Conservation (phyloP, 345 rosid species). For the Aquilaria malaccensis region DNA sequence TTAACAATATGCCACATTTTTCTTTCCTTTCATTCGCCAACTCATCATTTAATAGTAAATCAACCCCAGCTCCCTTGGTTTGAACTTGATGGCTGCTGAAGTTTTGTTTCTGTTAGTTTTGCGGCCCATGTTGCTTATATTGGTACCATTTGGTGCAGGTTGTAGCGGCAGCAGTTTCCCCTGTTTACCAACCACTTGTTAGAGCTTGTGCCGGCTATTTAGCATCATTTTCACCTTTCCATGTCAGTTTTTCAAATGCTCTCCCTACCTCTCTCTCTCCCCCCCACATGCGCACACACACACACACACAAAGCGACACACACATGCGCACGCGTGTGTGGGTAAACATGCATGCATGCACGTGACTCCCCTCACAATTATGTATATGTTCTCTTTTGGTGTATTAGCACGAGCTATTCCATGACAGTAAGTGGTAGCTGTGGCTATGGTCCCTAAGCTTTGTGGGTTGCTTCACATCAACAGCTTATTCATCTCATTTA, state of each 20-base stretch:
- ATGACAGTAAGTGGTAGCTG: too few relatives aligned
- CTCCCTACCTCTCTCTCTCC: neutral
- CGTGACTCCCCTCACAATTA: too few relatives aligned
- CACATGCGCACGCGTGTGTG: neutral
- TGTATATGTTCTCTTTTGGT: too few relatives aligned
- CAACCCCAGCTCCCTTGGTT: neutral
- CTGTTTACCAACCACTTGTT: conserved; percentile 57
- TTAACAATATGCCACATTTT: neutral
- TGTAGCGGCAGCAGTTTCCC: conserved; percentile 53
- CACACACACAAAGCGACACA: neutral
- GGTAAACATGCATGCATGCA: too few relatives aligned
- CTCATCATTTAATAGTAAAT: too few relatives aligned
- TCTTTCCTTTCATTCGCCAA: too few relatives aligned
- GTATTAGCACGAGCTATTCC: too few relatives aligned
- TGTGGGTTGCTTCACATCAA: too few relatives aligned
- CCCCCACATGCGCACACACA: neutral
- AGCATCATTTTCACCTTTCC: conserved; percentile 73
- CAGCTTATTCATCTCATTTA: too few relatives aligned
- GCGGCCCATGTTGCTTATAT: conserved; percentile 11
- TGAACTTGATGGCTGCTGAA: neutral
- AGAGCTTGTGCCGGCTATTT: conserved; percentile 71
- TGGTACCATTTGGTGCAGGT: conserved; percentile 44
- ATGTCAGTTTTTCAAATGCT: conserved; percentile 34
- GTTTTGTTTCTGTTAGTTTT: neutral
- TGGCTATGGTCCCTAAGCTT: too few relatives aligned